Percentiles rank a stretch among this genome's conserved stretches.
Conservation (phyloP, 176 grass and related monocot species). For the Stipa capillata region DNA sequence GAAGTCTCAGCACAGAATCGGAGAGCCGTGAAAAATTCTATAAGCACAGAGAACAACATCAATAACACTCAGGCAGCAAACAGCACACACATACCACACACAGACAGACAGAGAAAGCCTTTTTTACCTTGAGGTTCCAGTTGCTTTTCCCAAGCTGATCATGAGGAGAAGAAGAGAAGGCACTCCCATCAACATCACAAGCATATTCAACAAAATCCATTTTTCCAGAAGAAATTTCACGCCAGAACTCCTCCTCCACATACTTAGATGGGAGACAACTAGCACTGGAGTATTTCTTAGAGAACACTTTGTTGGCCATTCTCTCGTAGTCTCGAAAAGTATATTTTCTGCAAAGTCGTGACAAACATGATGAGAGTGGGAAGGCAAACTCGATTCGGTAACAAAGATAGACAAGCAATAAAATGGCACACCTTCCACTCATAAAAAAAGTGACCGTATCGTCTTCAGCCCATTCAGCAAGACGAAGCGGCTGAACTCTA, state of each 20-base stretch:
- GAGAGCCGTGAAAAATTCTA: constrained; percentile 85
- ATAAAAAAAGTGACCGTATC: constrained; percentile 90
- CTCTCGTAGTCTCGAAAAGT: constrained; percentile 93
- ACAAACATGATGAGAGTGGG: neutral
- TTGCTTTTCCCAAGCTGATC: constrained; percentile 90
- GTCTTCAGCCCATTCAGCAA: constrained; percentile 80
- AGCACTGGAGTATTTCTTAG: constrained; percentile 78
- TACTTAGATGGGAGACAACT: constrained; percentile 71
- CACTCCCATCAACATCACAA: constrained; percentile 97
- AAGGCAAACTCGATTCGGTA: neutral
- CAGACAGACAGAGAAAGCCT: neutral
- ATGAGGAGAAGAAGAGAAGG: constrained; percentile 78
- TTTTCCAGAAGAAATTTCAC: constrained; percentile 92
- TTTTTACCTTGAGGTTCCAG: constrained; percentile 95
- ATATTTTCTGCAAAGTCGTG: constrained; percentile 76
- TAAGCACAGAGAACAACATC: neutral
- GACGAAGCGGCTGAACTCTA: constrained; percentile 85
- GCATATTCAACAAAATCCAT: constrained; percentile 97
- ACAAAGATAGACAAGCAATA: neutral
- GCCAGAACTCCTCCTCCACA: constrained; percentile 97
- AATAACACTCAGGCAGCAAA: neutral
- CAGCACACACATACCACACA: neutral
- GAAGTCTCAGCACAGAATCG: constrained; percentile 76
- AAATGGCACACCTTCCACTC: constrained; percentile 93
- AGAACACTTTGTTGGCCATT: constrained; percentile 92